Evolutionary conservation across 768 basidiomycete genomes (phyloP).

Genomic region (Leccinellum albellum): DNA sequence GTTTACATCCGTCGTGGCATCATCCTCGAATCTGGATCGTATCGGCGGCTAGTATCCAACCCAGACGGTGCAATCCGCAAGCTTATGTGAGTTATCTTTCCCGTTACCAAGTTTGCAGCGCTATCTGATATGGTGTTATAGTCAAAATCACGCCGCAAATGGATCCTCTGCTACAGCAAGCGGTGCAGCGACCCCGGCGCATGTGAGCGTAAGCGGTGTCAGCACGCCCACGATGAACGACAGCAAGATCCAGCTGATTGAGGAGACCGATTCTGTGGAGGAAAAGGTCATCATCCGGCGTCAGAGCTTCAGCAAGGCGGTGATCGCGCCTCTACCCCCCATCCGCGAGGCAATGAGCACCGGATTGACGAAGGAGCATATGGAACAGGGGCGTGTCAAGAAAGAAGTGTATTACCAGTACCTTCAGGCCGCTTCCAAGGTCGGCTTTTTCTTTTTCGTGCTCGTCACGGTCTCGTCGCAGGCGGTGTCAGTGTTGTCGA

Average conservation of each 20-base stretch:
- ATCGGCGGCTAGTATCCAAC: slow-evolving; percentile 55
- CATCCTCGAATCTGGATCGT: slow-evolving; percentile 73
- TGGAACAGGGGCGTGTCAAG: slow-evolving; percentile 81
- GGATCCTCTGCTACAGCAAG: slow-evolving; percentile 44
- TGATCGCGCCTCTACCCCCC: slow-evolving; percentile 40
- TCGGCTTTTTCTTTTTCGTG: slow-evolving; percentile 67
- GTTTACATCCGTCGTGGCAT: slow-evolving; percentile 77
- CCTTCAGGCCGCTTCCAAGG: slow-evolving; percentile 71
- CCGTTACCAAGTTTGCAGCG: background rate
- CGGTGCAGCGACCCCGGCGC: slow-evolving; percentile 45
- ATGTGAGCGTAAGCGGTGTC: slow-evolving; percentile 23
- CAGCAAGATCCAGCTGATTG: slow-evolving; percentile 24
- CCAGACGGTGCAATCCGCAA: slow-evolving; percentile 64
- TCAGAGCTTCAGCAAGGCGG: slow-evolving; percentile 57
- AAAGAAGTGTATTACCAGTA: slow-evolving; percentile 71
- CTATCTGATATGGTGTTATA: slow-evolving; percentile 10
- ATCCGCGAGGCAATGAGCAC: slow-evolving; percentile 38
- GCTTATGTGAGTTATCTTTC: slow-evolving; percentile 52
- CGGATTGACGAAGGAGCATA: slow-evolving; percentile 64
- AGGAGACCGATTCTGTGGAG: slow-evolving; percentile 33
- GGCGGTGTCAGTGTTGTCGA: slow-evolving; percentile 54
- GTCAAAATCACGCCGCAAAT: slow-evolving; percentile 45
- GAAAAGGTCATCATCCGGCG: slow-evolving; percentile 58
- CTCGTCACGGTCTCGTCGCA: slow-evolving; percentile 54
- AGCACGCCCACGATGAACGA: slow-evolving; percentile 19